These are phyloP conservation scores for Santalum album DNA, from an alignment of 164 flowering plant species.

Conservation along the genomic window DNA sequence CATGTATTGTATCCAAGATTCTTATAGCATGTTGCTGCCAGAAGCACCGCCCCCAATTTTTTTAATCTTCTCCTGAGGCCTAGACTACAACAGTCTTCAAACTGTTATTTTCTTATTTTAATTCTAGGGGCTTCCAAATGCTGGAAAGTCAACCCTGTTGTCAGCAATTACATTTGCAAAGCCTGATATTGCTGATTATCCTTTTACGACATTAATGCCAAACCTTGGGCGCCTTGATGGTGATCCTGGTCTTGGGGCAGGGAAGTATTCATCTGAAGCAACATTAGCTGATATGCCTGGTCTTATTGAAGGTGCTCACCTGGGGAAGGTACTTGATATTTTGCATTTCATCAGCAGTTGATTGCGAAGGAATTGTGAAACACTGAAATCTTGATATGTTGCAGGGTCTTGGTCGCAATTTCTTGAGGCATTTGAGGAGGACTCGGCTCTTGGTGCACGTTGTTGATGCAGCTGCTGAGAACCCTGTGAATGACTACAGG, in stretches of 20 bases:
- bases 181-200: slow-evolving; percentile 96
- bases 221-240: slow-evolving; percentile 97
- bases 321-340: slow-evolving; percentile 69
- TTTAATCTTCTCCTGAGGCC: too few relatives aligned
- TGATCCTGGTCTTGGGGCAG: slow-evolving; percentile 83
- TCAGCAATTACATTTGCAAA: slow-evolving; percentile 81
- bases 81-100: too few relatives aligned
- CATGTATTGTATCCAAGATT: too few relatives aligned
- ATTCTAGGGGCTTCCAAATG: slow-evolving; percentile 93
- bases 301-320: slow-evolving; percentile 97
- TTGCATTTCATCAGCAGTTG: neutral
- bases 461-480: slow-evolving; percentile 83
- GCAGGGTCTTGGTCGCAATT: slow-evolving; percentile 96
- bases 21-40: too few relatives aligned
- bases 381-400: slow-evolving; percentile 8
- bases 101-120: neutral
- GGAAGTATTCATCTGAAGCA: slow-evolving; percentile 69
- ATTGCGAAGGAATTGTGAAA: slow-evolving; percentile 4
- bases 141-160: slow-evolving; percentile 94
- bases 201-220: slow-evolving; percentile 97
- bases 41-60: too few relatives aligned
- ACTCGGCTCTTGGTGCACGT: slow-evolving; percentile 87
- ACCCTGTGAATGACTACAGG: slow-evolving; percentile 77
- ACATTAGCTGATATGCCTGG: slow-evolving; percentile 98
- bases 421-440: slow-evolving; percentile 90